Conservation (phyloP, 1,284 basidiomycete species). For the Papiliotrema nemorosa region DNA sequence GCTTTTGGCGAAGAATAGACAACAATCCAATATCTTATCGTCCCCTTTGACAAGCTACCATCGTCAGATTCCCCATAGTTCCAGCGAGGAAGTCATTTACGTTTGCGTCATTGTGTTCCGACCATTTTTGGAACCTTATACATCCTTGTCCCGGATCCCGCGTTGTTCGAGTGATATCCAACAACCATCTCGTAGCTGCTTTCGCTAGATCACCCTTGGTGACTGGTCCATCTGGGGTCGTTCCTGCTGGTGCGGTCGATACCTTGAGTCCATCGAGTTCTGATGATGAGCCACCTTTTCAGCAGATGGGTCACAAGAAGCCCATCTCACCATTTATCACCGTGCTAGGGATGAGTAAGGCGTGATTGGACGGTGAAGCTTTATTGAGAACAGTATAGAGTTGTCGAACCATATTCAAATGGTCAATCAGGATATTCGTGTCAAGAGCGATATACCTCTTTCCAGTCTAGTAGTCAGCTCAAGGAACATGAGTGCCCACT, state of each 20-base stretch:
- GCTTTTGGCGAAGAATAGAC: constrained; percentile 14
- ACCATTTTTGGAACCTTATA: constrained; percentile 17
- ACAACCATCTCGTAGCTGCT: constrained; percentile 26
- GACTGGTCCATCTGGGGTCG: constrained; percentile 8
- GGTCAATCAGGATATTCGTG: constrained; percentile 37
- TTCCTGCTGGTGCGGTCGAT: constrained; percentile 8
- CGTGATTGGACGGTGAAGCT: not conserved
- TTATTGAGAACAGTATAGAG: constrained; percentile 15
- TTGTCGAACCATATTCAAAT: constrained; percentile 18
- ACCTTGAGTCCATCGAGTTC: constrained; percentile 12
- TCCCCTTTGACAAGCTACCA: constrained; percentile 17
- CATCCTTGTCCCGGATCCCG: constrained; percentile 11
- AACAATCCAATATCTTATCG: constrained; percentile 32
- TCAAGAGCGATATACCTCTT: constrained; percentile 29
- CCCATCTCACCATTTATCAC: constrained; percentile 32
- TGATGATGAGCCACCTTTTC: not conserved
- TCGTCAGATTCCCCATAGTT: not conserved
- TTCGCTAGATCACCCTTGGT: constrained; percentile 22
- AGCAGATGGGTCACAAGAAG: not conserved
- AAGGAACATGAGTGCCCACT: too few species aligned
- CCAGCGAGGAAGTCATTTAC: not conserved
- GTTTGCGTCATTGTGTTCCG: constrained; percentile 8
- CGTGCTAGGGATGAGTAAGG: constrained; percentile 25
- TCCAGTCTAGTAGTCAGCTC: too few species aligned
- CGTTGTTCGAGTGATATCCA: constrained; percentile 13